Percentiles rank a stretch among this genome's conserved stretches.
Conservation (phyloP, 2,329 filamentous ascomycete species). For the Aspergillus pseudoglaucus region DNA sequence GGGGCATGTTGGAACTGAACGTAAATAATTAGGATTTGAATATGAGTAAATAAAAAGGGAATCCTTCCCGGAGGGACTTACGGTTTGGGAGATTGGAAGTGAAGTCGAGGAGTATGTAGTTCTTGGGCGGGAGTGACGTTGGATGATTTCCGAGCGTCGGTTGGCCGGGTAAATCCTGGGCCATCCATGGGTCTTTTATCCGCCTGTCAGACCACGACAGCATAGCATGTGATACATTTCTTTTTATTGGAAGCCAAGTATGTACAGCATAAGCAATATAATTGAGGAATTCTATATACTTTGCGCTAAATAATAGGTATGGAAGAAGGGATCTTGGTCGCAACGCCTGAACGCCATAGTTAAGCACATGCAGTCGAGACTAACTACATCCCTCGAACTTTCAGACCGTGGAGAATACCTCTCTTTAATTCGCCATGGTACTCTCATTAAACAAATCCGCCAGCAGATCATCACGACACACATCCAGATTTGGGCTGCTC, state of each 20-base stretch:
- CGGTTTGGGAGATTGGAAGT: not conserved
- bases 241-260: not conserved
- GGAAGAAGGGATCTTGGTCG: too few relatives aligned
- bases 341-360: too few relatives aligned
- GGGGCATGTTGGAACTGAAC: not conserved
- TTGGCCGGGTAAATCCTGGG: slow-evolving; percentile 6
- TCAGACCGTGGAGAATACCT: not conserved
- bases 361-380: too few relatives aligned
- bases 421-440: slow-evolving; percentile 42
- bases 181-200: not conserved
- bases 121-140: not conserved
- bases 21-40: not conserved
- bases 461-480: slow-evolving; percentile 59
- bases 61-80: too few relatives aligned
- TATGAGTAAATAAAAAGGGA: slow-evolving; percentile 5
- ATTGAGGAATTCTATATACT: too few relatives aligned
- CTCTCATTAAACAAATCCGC: slow-evolving; percentile 74
- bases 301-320: too few relatives aligned
- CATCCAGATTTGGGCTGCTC: slow-evolving; percentile 59
- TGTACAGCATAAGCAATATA: not conserved
- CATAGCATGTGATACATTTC: not conserved
- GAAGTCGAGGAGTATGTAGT: not conserved
- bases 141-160: slow-evolving; percentile 2
- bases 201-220: not conserved
- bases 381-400: too few relatives aligned